Evolutionary conservation across 345 rosid species (phyloP).

Genomic region (Limnanthes douglasii): DNA sequence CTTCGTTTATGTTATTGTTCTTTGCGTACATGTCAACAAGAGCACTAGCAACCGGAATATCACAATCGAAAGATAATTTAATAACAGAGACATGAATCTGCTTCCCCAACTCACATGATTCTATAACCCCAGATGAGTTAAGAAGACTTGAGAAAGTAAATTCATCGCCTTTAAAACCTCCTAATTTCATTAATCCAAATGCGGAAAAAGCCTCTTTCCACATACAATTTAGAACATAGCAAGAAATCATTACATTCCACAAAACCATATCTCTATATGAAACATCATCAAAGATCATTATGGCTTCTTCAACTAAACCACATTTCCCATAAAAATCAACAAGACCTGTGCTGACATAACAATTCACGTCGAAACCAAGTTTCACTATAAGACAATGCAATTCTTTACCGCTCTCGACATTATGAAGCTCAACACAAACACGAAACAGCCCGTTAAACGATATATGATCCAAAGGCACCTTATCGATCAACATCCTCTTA

Average conservation of each 20-base stretch:
- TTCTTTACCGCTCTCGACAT: conserved; percentile 24
- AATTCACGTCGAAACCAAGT: conserved; percentile 26
- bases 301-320: conserved; percentile 29
- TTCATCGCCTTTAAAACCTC: conserved; percentile 24
- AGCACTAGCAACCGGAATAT: conserved; percentile 38
- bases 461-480: conserved; percentile 27
- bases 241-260: conserved; percentile 49
- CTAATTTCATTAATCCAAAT: conserved; percentile 27
- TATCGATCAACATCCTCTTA: conserved; percentile 25
- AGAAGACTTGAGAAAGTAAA: conserved; percentile 52
- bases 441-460: conserved; percentile 39
- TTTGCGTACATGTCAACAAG: conserved; percentile 49
- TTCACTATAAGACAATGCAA: conserved; percentile 40
- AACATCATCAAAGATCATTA: conserved; percentile 26
- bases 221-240: conserved; percentile 31
- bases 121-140: conserved; percentile 20
- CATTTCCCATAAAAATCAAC: conserved; percentile 61
- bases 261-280: conserved; percentile 31
- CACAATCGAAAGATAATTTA: conserved; percentile 28
- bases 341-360: conserved; percentile 29
- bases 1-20: conserved; percentile 23
- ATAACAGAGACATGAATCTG: conserved; percentile 37
- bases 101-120: conserved; percentile 21
- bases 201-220: conserved; percentile 26
- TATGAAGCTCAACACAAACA: conserved; percentile 20